A percentile compares a stretch with the other conserved stretches of the same genome.
These are phyloP conservation scores for Pittosporum tobira DNA, from an alignment of 129 eudicot species.

Conservation along the genomic window DNA sequence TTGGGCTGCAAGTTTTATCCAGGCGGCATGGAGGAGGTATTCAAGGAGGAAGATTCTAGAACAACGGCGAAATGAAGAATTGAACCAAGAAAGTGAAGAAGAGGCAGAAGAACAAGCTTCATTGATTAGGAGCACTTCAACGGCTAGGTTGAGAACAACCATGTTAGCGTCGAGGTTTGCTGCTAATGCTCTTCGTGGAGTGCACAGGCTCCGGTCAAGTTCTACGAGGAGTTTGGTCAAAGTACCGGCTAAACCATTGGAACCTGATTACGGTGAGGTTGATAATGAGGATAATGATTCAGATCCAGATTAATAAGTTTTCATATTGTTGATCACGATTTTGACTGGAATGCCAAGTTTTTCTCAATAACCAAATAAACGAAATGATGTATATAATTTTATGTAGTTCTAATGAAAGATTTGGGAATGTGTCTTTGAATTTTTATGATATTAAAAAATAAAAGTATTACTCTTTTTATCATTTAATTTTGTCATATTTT, in stretches of 20 bases:
- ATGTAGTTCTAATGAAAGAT: too few relatives aligned
- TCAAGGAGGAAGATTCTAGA: constrained; percentile 53
- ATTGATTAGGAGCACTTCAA: constrained; percentile 24
- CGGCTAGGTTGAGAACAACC: constrained; percentile 45
- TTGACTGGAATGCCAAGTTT: too few relatives aligned
- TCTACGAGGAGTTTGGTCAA: constrained; percentile 30
- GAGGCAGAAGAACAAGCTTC: constrained; percentile 31
- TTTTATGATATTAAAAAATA: too few relatives aligned
- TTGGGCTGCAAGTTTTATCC: constrained; percentile 89
- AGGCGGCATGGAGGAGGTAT: constrained; percentile 79
- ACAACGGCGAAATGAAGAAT: constrained; percentile 33
- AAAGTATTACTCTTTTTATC: too few relatives aligned
- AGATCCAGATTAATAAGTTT: neutral
- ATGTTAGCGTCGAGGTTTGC: constrained; percentile 72
- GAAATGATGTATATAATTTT: too few relatives aligned
- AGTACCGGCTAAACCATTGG: constrained; percentile 45
- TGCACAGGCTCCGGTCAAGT: constrained; percentile 34
- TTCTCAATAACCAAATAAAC: too few relatives aligned
- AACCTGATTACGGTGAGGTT: constrained; percentile 39
- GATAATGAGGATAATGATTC: constrained; percentile 1
- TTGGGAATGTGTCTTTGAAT: too few relatives aligned
- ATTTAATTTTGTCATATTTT: too few relatives aligned
- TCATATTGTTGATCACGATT: neutral
- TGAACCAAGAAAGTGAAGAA: constrained; percentile 21
- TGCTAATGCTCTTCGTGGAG: constrained; percentile 49